Conservation (phyloP, 768 basidiomycete species). For the Candolleomyces eurysporus region DNA sequence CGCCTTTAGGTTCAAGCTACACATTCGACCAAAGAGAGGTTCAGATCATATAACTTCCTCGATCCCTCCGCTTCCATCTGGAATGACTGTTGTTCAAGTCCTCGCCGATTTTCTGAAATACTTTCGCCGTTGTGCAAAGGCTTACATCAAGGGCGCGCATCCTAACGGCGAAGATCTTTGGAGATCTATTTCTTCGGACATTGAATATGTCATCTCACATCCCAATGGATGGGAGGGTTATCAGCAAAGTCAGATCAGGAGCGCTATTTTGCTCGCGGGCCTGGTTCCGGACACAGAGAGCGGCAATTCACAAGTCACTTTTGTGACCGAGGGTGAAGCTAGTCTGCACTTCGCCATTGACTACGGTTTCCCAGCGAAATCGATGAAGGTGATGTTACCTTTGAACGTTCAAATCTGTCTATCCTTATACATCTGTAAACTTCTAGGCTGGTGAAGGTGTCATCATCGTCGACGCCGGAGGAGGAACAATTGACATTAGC, state of each 20-base stretch:
- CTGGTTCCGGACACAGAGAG: constrained; percentile 12
- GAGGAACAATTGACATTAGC: constrained; percentile 43
- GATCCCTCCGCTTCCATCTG: constrained; percentile 38
- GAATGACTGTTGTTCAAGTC: constrained; percentile 38
- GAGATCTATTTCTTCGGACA: constrained; percentile 36
- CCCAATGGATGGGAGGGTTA: constrained; percentile 52
- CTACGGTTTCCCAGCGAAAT: constrained; percentile 1
- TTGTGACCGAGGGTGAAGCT: constrained; percentile 13
- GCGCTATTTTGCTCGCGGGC: constrained; percentile 8
- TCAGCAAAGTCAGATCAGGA: constrained; percentile 11
- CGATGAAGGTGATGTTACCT: constrained; percentile 5
- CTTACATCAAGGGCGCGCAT: constrained; percentile 46
- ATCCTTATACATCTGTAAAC: background rate
- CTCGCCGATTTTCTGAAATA: constrained; percentile 49
- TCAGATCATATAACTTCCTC: background rate
- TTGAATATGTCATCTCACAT: constrained; percentile 52
- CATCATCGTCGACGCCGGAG: constrained; percentile 42
- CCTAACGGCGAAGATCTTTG: constrained; percentile 39
- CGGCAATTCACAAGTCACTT: background rate
- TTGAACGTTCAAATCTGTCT: background rate
- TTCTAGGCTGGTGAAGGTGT: constrained; percentile 15
- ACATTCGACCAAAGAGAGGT: constrained; percentile 22
- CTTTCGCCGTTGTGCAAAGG: constrained; percentile 38
- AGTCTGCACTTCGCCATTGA: constrained; percentile 9
- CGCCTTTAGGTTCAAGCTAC: constrained; percentile 29